These are phyloP conservation scores for Aspergillus avenaceus DNA, from an alignment of 495 filamentous ascomycete genomes.

Conservation along the genomic window DNA sequence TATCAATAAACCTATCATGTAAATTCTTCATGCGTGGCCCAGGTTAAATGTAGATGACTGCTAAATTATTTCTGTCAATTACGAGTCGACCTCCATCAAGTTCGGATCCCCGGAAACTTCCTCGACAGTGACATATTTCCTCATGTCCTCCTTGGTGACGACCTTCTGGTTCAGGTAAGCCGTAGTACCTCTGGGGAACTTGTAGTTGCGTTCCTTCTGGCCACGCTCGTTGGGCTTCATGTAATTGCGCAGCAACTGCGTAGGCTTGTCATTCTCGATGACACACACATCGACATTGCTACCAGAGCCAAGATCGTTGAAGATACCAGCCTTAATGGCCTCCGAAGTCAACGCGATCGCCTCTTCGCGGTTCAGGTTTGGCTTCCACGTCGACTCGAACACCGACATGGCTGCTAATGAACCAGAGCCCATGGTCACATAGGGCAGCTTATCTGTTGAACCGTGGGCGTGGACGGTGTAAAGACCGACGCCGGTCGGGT, in stretches of 20 bases:
- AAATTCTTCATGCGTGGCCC: conserved; percentile 3
- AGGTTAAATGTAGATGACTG: neutral
- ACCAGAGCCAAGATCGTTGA: conserved; percentile 96
- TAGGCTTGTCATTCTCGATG: conserved; percentile 84
- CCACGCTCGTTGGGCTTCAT: conserved; percentile 88
- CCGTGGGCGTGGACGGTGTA: conserved; percentile 99
- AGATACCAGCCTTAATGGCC: conserved; percentile 96
- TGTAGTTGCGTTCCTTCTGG: conserved; percentile 88
- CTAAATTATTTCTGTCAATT: conserved; percentile 19
- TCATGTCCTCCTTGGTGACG: conserved; percentile 86
- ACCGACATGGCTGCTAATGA: conserved; percentile 96
- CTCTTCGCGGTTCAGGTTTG: conserved; percentile 68
- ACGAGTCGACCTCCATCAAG: conserved; percentile 88
- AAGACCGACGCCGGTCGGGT: conserved; percentile 91
- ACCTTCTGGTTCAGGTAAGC: conserved; percentile 91
- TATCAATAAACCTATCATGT: neutral
- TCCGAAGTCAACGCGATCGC: conserved; percentile 79
- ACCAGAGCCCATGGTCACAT: conserved; percentile 98
- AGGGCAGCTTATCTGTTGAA: conserved; percentile 96
- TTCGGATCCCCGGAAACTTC: conserved; percentile 63
- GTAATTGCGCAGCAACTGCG: conserved; percentile 84
- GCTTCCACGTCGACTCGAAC: conserved; percentile 95
- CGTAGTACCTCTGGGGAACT: conserved; percentile 84
- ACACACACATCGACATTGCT: conserved; percentile 97
- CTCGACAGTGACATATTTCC: conserved; percentile 90